These are phyloP conservation scores for Cystofilobasidium macerans DNA, from an alignment of 768 basidiomycete species.

Conservation along the genomic window DNA sequence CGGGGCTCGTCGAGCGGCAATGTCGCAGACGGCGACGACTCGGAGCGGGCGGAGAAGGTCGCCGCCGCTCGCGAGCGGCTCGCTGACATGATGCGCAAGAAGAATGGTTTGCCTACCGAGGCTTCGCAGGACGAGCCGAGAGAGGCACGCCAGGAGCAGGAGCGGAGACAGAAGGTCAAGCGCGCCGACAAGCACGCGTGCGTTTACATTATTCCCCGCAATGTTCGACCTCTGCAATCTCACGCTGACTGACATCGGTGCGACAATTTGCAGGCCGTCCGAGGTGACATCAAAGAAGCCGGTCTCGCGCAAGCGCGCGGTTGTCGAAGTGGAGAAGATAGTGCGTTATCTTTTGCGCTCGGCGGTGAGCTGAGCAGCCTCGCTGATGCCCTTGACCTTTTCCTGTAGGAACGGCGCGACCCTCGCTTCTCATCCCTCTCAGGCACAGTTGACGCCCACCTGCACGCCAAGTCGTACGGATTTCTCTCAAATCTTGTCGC, in stretches of 20 bases:
- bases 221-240: too few species aligned
- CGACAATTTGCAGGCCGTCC: conserved; percentile 55
- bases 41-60: conserved; percentile 26
- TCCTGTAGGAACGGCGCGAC: conserved; percentile 60
- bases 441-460: conserved; percentile 51
- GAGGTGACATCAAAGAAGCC: conserved; percentile 77
- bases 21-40: conserved; percentile 36
- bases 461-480: conserved; percentile 58
- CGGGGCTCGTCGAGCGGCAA: not conserved
- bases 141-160: conserved; percentile 39
- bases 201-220: conserved; percentile 37
- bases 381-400: not conserved
- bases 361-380: not conserved
- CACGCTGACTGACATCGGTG: not conserved
- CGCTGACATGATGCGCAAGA: conserved; percentile 12
- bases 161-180: conserved; percentile 47
- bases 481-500: conserved; percentile 61
- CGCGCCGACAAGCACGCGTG: conserved; percentile 78
- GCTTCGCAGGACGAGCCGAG: conserved; percentile 39
- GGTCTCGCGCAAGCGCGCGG: conserved; percentile 58
- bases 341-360: conserved; percentile 42
- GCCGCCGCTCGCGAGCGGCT: conserved; percentile 24
- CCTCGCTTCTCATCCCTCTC: conserved; percentile 70
- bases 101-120: conserved; percentile 33
- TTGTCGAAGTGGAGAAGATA: conserved; percentile 55